phyloP scores from a whole-genome alignment of 31 red algal species.

The Asparagopsis taxiformis region DNA sequence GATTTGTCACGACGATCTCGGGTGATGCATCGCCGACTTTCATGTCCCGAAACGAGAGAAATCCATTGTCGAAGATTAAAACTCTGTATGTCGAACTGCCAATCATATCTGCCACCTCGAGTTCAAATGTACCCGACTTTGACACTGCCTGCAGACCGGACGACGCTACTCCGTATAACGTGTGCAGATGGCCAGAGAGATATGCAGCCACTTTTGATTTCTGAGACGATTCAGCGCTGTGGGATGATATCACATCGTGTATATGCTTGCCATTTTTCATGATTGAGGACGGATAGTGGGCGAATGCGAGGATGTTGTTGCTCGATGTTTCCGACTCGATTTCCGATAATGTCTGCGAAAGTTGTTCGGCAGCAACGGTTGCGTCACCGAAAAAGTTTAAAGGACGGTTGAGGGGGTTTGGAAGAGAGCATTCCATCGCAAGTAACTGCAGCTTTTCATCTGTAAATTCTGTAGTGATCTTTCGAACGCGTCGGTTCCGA shows the following conservation, averaged over 20 bases:
- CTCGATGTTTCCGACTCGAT: neutral
- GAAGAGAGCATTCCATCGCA: slow-evolving; percentile 35
- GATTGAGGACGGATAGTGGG: slow-evolving; percentile 33
- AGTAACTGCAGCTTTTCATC: neutral
- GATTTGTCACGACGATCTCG: slow-evolving; percentile 45
- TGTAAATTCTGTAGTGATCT: neutral
- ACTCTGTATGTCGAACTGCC: slow-evolving; percentile 26
- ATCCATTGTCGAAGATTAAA: slow-evolving; percentile 31
- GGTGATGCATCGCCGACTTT: slow-evolving; percentile 8
- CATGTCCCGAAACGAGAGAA: slow-evolving; percentile 31
- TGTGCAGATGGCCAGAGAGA: slow-evolving; percentile 63
- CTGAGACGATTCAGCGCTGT: neutral
- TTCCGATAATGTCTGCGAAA: neutral
- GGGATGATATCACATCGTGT: neutral
- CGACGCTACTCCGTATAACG: slow-evolving; percentile 26
- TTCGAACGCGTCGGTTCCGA: neutral
- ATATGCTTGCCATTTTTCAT: slow-evolving; percentile 28
- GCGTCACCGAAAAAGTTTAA: slow-evolving; percentile 66
- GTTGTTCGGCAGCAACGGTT: neutral
- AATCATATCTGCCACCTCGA: slow-evolving; percentile 57
- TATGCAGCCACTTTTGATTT: slow-evolving; percentile 27
- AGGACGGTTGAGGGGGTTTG: slow-evolving; percentile 34
- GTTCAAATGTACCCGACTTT: slow-evolving; percentile 29
- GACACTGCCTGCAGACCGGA: slow-evolving; percentile 42
- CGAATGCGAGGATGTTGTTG: slow-evolving; percentile 12